Base-by-base conservation (phyloP, 2,329 filamentous ascomycete genomes). In the Aureobasidium sp. region DNA sequence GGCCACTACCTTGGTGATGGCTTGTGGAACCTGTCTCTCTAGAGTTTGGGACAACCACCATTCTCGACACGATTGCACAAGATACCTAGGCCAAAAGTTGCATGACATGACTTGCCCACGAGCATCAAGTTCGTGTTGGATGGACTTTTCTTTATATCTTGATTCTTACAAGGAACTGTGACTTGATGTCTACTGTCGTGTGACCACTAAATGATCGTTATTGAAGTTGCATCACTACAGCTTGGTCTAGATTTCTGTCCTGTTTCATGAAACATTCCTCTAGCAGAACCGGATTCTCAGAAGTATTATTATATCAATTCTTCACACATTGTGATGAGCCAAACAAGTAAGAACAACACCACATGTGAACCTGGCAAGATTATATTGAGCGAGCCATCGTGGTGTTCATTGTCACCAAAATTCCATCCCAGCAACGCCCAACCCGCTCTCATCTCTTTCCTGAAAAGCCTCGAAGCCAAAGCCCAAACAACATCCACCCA, bases 1-100 rank as follows among this genome's bases (percentile, higher is more conserved):
- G 90, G 90, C 33, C 94, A 99, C 81, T 97, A 87, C 77, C 73
- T 97, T 58, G 94, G 94, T 0, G 94, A 99, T 78, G 94, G 93
- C 19, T 77, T 99, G 67, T 99, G 94, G 94, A 89, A 81, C 67
- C 72, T 95, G 72, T 74, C 76, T 63, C 71, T 84, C 67, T 57
- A 37, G 8, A 51, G 25, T 5, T 9, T 25, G 23, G 13, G 27
- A n/a, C 9, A 9, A 17, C 19, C 17, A 19, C 10, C 27, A 37
- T 33, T 23, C 31, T 57, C 7, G 38, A 46, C 19, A 35, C 15
- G 53, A 45, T 21, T 43, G 53, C 29, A 40, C 27, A 45, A 57
- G 35, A 57, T 43, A 57, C 29, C 53, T 45, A 37, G 42, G 31
- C 21, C 31, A 59, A 42, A 50, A 59, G 37, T 42, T 50, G 55